Evolutionary conservation across 2,329 filamentous ascomycete species (phyloP).

Genomic region (Colletotrichum tabaci): DNA sequence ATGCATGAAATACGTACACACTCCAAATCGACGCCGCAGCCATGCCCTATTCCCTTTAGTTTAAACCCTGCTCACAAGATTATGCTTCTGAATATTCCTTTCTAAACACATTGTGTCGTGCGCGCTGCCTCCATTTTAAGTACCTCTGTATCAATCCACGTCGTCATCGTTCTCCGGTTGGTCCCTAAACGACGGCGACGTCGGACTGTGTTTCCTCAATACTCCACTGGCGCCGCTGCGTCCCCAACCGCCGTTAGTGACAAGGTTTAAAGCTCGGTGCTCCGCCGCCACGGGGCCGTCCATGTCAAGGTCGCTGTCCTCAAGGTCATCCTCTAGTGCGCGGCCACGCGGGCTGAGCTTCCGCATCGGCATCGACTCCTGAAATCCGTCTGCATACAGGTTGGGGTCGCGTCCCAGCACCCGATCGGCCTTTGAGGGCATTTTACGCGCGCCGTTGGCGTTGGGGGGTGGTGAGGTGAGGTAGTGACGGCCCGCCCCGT

Average conservation of each 20-base stretch:
- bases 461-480: conserved; percentile 43
- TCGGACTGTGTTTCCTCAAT: conserved; percentile 54
- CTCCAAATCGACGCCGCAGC: conserved; percentile 28
- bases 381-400: conserved; percentile 66
- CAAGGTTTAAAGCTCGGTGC: conserved; percentile 62
- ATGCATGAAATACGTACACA: conserved; percentile 16
- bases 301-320: conserved; percentile 53
- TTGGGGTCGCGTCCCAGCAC: conserved; percentile 71
- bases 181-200: conserved; percentile 31
- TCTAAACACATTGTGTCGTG: conserved; percentile 13
- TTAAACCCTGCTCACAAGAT: conserved; percentile 20
- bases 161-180: conserved; percentile 34
- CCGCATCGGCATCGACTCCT: conserved; percentile 60
- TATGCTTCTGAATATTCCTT: conserved; percentile 35
- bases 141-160: conserved; percentile 34
- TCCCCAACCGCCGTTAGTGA: conserved; percentile 57
- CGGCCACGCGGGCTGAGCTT: conserved; percentile 63
- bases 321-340: conserved; percentile 59
- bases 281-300: conserved; percentile 58
- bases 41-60: conserved; percentile 18
- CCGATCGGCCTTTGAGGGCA: conserved; percentile 71
- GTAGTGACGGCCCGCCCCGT: conserved; percentile 49
- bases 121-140: background rate
- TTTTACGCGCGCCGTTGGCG: conserved; percentile 51
- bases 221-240: conserved; percentile 60